These are phyloP conservation scores for Aspergillus sp. DNA, from an alignment of 2,329 filamentous ascomycete genomes.

Conservation along the genomic window DNA sequence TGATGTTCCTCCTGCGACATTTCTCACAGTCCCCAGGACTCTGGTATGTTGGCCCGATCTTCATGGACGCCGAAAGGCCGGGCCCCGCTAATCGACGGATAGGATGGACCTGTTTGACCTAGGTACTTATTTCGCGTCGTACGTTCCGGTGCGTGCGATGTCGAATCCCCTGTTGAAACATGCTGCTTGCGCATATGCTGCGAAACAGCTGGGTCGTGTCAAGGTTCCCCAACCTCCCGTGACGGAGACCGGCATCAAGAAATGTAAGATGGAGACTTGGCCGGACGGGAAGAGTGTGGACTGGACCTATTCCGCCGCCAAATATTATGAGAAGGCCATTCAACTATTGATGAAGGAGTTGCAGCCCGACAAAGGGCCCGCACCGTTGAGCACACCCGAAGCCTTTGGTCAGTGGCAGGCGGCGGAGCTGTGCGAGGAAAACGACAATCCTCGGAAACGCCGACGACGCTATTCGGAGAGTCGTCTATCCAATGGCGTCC, in stretches of 20 bases:
- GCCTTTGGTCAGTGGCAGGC: constrained; percentile 37
- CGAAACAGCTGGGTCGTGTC: constrained; percentile 59
- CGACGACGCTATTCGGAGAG: constrained; percentile 44
- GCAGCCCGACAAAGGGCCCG: constrained; percentile 36
- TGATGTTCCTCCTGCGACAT: constrained; percentile 59
- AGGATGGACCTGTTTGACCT: constrained; percentile 49
- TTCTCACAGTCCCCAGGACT: constrained; percentile 59
- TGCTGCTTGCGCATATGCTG: constrained; percentile 60
- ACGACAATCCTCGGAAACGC: constrained; percentile 45
- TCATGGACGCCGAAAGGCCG: constrained; percentile 1
- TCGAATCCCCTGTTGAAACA: constrained; percentile 48
- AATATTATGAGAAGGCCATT: constrained; percentile 63
- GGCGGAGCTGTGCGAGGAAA: constrained; percentile 29
- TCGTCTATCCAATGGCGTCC: constrained; percentile 35
- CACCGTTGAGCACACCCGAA: constrained; percentile 32
- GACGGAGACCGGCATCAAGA: constrained; percentile 44
- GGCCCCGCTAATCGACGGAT: constrained; percentile 3
- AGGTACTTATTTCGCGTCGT: constrained; percentile 58
- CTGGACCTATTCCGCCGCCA: constrained; percentile 60
- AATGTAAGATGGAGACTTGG: constrained; percentile 54
- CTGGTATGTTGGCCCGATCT: constrained; percentile 42
- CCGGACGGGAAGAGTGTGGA: constrained; percentile 50
- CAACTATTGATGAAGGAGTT: constrained; percentile 51
- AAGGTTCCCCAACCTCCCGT: constrained; percentile 51
- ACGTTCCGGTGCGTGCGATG: constrained; percentile 58